These are phyloP conservation scores for Posidonia oceanica DNA, from an alignment of 116 monocot genomes.

Conservation along the genomic window DNA sequence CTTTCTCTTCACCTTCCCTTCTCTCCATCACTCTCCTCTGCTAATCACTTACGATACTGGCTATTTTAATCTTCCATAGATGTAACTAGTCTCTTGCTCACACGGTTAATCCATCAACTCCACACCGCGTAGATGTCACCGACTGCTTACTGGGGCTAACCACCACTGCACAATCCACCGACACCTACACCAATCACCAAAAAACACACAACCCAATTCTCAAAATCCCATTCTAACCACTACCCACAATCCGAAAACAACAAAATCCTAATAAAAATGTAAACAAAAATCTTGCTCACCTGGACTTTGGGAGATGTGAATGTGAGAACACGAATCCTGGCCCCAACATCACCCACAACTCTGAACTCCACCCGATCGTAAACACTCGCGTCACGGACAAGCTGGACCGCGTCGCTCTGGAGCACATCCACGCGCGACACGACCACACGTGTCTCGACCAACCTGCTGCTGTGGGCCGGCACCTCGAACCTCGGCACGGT, in stretches of 20 bases:
- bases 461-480: slow-evolving; percentile 46
- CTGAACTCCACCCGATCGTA: slow-evolving; percentile 77
- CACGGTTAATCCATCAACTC: slow-evolving; percentile 54
- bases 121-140: slow-evolving; percentile 71
- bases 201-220: neutral
- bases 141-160: slow-evolving; percentile 78
- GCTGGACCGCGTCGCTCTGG: slow-evolving; percentile 59
- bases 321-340: slow-evolving; percentile 60
- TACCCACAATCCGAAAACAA: too few relatives aligned
- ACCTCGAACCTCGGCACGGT: slow-evolving; percentile 61
- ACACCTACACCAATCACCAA: slow-evolving; percentile 31
- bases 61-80: too few relatives aligned
- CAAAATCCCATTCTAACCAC: neutral
- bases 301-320: slow-evolving; percentile 70
- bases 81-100: slow-evolving; percentile 4
- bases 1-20: too few relatives aligned
- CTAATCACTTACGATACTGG: too few relatives aligned
- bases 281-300: slow-evolving; percentile 14
- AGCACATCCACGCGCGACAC: slow-evolving; percentile 63
- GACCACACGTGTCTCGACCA: slow-evolving; percentile 40
- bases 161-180: slow-evolving; percentile 69
- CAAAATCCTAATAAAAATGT: too few relatives aligned
- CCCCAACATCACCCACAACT: slow-evolving; percentile 56
- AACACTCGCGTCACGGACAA: slow-evolving; percentile 58
- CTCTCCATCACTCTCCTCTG: too few relatives aligned